Base-by-base conservation (phyloP, 1,284 basidiomycete species). In the Heterobasidion occidentale region DNA sequence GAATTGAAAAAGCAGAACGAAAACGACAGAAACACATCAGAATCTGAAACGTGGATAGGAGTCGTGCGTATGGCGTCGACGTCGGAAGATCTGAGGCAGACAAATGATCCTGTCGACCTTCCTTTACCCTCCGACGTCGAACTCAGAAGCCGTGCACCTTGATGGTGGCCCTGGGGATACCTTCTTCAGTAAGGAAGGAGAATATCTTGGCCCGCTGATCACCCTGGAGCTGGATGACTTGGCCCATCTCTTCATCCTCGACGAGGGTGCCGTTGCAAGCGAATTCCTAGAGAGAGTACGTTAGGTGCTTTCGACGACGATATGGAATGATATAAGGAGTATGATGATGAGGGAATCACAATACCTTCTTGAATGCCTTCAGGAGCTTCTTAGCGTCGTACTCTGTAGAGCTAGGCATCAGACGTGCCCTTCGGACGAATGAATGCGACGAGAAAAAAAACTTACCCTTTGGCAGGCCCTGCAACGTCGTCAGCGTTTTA, bases 261-360 rank as follows among this genome's bases (percentile, higher is more conserved):
- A 98, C 92, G 67, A 99, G 83, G 61, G 92, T 97, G 63, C 97
- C 97, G 77, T 99, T 99, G 81, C 97, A 99, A 61, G 97, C 97
- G 67, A 99, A 98, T 79, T 98, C 94, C 92, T 97, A 20, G 27
- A 17, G 27, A 54, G 53, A 15, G 38, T 27, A 5, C 5, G 27
- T 27, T 27, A 4, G 50, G 33, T 57, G 12, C 2, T 7, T 58
- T 49, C 62, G 58, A 47, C 19, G 56, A 20, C 36, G 6, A 46
- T 36, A 53, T 36, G 52, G 49, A 50, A 54, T 51, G 44, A 48
- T 34, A 9, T 33, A 15, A 53, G 54, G 11, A 50, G 20, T 35
- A 38, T 38, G 36, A 4, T 45, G 44, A 52, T n/a, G 9, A 9
- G 42, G 53, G 61, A 2, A 59, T 58, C 14, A 56, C 33, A 9